A percentile compares a stretch with the other conserved stretches of the same genome.
Conservation (phyloP, 441 rosid genomes). For the Syzygium syzygioides region DNA sequence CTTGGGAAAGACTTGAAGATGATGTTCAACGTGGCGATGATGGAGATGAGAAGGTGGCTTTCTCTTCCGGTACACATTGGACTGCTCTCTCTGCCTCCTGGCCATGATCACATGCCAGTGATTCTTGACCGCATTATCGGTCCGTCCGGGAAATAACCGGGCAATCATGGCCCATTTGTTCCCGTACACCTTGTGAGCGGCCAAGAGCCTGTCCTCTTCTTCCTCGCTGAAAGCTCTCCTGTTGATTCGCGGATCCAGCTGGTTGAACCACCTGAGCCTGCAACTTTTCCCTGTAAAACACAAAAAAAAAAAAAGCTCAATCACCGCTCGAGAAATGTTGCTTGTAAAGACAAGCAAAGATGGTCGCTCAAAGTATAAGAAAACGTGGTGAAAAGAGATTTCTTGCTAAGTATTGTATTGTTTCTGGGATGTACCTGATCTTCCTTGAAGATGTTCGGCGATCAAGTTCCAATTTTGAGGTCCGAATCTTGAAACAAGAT, state of each 20-base stretch:
- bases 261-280: slow-evolving; percentile 94
- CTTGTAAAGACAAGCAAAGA: background rate
- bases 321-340: background rate
- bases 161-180: slow-evolving; percentile 99
- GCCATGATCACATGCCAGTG: slow-evolving; percentile 99
- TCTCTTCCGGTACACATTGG: slow-evolving; percentile 41
- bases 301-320: background rate
- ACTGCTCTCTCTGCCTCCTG: slow-evolving; percentile 72
- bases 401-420: background rate
- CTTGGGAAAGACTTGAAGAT: background rate
- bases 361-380: background rate
- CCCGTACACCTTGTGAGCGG: slow-evolving; percentile 76
- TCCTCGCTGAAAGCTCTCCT: slow-evolving; percentile 73
- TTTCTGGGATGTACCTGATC: slow-evolving; percentile 58
- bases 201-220: slow-evolving; percentile 76
- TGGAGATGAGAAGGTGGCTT: slow-evolving; percentile 7
- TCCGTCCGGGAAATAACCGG: slow-evolving; percentile 82
- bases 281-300: slow-evolving; percentile 78
- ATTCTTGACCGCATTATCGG: slow-evolving; percentile 97
- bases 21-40: slow-evolving; percentile 13
- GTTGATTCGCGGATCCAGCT: slow-evolving; percentile 91
- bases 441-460: slow-evolving; percentile 80
- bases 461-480: slow-evolving; percentile 97
- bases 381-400: background rate
- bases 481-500: slow-evolving; percentile 75